These are phyloP conservation scores for Lasiosphaeria miniovina DNA, from an alignment of 495 filamentous ascomycete genomes.

Conservation along the genomic window DNA sequence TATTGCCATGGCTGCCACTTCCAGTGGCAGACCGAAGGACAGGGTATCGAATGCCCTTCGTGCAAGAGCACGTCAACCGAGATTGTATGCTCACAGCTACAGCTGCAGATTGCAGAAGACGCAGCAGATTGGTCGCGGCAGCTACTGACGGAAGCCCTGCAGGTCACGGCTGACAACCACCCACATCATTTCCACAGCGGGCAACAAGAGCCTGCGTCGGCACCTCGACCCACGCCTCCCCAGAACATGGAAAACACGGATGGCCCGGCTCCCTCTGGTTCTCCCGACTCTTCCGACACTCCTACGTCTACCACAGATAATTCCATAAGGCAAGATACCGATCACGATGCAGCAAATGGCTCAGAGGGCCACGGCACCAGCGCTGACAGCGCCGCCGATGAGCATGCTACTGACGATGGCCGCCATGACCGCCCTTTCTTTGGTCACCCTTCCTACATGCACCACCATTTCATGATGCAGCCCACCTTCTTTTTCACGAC, in stretches of 20 bases:
- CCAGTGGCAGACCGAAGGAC: conserved; percentile 20
- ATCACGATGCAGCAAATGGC: not conserved
- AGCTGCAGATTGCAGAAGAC: not conserved
- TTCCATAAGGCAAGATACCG: too few relatives aligned
- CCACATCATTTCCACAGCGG: conserved; percentile 25
- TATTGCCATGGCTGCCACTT: conserved; percentile 30
- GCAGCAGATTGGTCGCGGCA: not conserved
- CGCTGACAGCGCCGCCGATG: not conserved
- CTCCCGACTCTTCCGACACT: not conserved
- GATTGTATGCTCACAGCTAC: conserved; percentile 20
- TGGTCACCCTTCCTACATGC: not conserved
- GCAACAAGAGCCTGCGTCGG: not conserved
- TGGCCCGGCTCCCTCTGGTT: not conserved
- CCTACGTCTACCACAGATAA: too few relatives aligned
- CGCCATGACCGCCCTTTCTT: not conserved
- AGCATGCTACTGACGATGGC: not conserved
- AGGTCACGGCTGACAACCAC: conserved; percentile 22
- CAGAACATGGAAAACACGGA: not conserved
- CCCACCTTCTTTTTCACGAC: too few relatives aligned
- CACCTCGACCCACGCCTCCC: not conserved
- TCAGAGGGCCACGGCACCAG: not conserved
- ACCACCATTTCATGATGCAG: not conserved
- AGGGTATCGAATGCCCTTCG: conserved; percentile 24
- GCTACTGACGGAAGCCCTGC: not conserved
- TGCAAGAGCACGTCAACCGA: conserved; percentile 24